A percentile compares a stretch with the other conserved stretches of the same genome.
phyloP scores from a whole-genome alignment of 306 rosid genomes.

The Dalbergia cochinchinensis region DNA sequence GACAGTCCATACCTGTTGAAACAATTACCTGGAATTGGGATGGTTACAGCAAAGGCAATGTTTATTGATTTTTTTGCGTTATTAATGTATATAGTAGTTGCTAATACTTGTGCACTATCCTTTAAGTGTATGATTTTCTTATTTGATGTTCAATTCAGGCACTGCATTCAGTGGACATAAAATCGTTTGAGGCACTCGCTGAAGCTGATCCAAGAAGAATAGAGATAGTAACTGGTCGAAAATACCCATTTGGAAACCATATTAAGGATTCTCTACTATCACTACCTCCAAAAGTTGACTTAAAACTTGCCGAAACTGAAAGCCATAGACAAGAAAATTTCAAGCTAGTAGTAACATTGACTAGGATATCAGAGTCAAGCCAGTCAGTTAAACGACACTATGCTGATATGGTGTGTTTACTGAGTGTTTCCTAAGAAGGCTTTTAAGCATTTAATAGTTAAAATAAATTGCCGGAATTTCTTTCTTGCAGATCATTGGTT shows the following conservation, averaged over 20 bases:
- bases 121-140: slow-evolving; percentile 35
- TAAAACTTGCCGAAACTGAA: slow-evolving; percentile 71
- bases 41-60: slow-evolving; percentile 95
- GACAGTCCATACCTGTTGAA: slow-evolving; percentile 90
- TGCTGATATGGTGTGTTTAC: slow-evolving; percentile 82
- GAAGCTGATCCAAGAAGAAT: slow-evolving; percentile 95
- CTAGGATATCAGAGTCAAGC: slow-evolving; percentile 68
- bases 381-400: slow-evolving; percentile 78
- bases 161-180: slow-evolving; percentile 80
- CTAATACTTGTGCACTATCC: slow-evolving; percentile 9
- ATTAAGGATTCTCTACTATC: slow-evolving; percentile 89
- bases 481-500: slow-evolving; percentile 73
- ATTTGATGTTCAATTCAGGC: slow-evolving; percentile 66
- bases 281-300: slow-evolving; percentile 84
- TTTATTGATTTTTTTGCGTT: slow-evolving; percentile 34
- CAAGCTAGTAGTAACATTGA: slow-evolving; percentile 78
- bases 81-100: slow-evolving; percentile 16
- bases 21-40: slow-evolving; percentile 97
- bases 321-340: slow-evolving; percentile 65
- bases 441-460: slow-evolving; percentile 25
- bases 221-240: slow-evolving; percentile 94
- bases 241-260: slow-evolving; percentile 94
- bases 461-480: slow-evolving; percentile 27
- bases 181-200: slow-evolving; percentile 80
- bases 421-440: slow-evolving; percentile 16